These are phyloP conservation scores for Tephrocybe sp. DNA, from an alignment of 768 basidiomycete genomes.

Conservation along the genomic window DNA sequence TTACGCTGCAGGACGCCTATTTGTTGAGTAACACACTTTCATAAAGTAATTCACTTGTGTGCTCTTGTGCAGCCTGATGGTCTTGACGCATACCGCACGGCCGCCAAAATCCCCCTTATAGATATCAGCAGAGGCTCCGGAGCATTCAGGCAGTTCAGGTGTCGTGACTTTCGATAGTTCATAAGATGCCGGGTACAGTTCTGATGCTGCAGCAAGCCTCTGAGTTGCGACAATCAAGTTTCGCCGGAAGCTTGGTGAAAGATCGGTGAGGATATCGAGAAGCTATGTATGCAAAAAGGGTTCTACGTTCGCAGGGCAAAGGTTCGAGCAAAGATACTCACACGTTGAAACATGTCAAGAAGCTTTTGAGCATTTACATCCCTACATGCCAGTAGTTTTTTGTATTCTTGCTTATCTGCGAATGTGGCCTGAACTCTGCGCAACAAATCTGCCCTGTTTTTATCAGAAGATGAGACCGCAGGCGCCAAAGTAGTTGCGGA, in stretches of 20 bases:
- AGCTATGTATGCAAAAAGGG: background rate
- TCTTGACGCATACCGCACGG: background rate
- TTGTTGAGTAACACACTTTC: background rate
- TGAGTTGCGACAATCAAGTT: conserved; percentile 1
- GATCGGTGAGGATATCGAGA: background rate
- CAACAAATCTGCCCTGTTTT: background rate
- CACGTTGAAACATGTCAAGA: background rate
- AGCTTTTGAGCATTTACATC: background rate
- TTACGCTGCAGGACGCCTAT: no score
- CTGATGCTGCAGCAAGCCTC: background rate
- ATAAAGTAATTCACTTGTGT: background rate
- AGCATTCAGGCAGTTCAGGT: background rate
- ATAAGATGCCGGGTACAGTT: background rate
- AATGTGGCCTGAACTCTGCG: background rate
- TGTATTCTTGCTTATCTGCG: background rate
- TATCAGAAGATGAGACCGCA: background rate
- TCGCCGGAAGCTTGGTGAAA: background rate
- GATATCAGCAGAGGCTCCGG: background rate
- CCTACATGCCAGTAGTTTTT: background rate
- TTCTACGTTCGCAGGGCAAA: background rate
- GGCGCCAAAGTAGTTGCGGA: no score
- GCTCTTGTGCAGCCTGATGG: background rate
- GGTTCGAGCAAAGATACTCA: background rate
- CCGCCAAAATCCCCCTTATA: background rate
- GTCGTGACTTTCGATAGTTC: background rate